Evolutionary conservation across 23 red algal species (phyloP), one percentile per base, ranked within the genome.

Genomic region (Pyropia yezoensis): DNA sequence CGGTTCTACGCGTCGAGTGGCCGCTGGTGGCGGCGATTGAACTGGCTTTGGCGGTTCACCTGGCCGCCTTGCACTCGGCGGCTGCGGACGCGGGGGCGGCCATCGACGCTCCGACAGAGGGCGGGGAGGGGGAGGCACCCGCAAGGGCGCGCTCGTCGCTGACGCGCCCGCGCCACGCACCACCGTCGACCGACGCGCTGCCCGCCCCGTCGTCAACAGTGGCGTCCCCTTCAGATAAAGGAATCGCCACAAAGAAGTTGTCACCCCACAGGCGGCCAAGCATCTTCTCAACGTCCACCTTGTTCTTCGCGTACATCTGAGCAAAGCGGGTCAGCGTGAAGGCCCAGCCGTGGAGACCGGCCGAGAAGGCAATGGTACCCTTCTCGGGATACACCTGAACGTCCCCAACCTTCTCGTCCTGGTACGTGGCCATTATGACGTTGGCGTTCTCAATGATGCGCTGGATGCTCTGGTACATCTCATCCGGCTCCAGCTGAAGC

Each of bases 271-370:
- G 74, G 29, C 94, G 82, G 52, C 78, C 59, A 21, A 62, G 77
- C 94, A 98, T 98, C 58, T 98, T 98, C 32, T 98, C 75, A 25
- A 61, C 69, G 54, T 98, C 94, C 2, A 91, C 67, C 14, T 77
- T 77, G 53, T 98, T 98, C 59, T 87, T 90, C 13, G 94, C 72
- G 69, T 98, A 98, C 94, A 98, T 98, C 27, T 80, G 80, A 0
- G 94, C 94, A 60, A 98, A 91, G 47, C 94, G 94, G 74, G 82
- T 90, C 54, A 98, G 83, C 27, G 94, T 98, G 61, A 98, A 98
- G 47, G 94, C 94, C 94, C 94, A 98, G 9, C 94, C 94, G 64
- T 98, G 94, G 18, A 98, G 81, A 71, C 94, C 94, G 20, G 94
- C 94, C 21, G 94, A 98, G 54, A 98, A 98, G 6, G 94, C 94